Conservation (phyloP, 129 eudicot genomes). For the Artemisia argyi region DNA sequence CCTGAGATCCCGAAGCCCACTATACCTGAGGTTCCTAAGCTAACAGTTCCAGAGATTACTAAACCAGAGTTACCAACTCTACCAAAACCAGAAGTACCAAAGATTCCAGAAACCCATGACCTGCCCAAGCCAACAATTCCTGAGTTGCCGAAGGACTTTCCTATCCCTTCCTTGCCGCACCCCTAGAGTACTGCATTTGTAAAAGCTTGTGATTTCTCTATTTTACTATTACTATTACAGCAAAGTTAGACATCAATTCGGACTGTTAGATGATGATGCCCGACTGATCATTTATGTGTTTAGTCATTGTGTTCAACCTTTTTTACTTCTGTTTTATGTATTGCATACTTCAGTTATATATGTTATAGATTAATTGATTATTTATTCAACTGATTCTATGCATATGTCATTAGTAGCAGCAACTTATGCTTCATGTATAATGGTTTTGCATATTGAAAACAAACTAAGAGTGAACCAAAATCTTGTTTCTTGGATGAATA, state of each 20-base stretch:
- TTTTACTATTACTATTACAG: background rate
- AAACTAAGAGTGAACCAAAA: background rate
- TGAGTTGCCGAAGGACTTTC: conserved; percentile 29
- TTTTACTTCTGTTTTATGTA: background rate
- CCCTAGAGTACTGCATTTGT: conserved; percentile 11
- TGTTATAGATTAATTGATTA: background rate
- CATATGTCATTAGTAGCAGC: too few relatives aligned
- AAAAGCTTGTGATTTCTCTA: conserved; percentile 2
- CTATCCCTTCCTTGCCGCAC: conserved; percentile 25
- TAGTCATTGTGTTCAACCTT: background rate
- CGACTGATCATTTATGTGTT: background rate
- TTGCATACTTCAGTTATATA: background rate
- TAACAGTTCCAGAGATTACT: background rate
- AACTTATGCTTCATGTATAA: too few relatives aligned
- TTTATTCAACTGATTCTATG: background rate
- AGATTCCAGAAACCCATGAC: too few relatives aligned
- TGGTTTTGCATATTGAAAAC: background rate
- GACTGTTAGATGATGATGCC: background rate
- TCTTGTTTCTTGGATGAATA: background rate
- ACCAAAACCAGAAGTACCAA: conserved; percentile 19
- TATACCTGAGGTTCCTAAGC: background rate
- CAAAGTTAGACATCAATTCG: background rate
- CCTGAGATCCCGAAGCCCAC: background rate
- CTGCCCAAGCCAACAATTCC: too few relatives aligned
- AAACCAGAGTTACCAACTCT: too few relatives aligned